Conservation (phyloP, 306 rosid species). For the Quercus mongolica region DNA sequence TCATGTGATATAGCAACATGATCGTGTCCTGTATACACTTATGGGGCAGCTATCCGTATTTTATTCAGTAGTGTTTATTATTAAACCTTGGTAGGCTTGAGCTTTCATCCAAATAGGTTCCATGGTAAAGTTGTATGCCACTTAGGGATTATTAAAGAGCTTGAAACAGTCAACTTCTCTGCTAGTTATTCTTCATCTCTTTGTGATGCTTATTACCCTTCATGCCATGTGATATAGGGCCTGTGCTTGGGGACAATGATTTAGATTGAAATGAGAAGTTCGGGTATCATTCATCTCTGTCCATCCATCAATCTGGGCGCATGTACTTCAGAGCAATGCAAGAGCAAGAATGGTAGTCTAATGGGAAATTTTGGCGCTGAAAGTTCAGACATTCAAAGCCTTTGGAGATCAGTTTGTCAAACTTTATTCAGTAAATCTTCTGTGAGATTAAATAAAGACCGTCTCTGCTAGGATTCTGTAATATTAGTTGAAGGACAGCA, state of each 20-base stretch:
- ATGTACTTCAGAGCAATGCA: conserved; percentile 27
- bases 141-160: not conserved
- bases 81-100: not conserved
- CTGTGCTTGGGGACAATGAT: conserved; percentile 95
- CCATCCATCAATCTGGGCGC: conserved; percentile 12
- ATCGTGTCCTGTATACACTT: not conserved
- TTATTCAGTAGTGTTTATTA: not conserved
- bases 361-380: conserved; percentile 37
- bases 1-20: not conserved
- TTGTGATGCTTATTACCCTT: not conserved
- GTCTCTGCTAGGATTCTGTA: conserved; percentile 37
- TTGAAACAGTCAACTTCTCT: not conserved
- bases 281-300: conserved; percentile 10
- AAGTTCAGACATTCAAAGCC: conserved; percentile 30
- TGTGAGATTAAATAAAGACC: conserved; percentile 40
- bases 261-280: conserved; percentile 19
- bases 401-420: conserved; percentile 37
- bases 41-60: conserved; percentile 11
- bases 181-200: not conserved
- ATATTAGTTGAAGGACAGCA: conserved; percentile 27
- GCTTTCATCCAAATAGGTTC: not conserved
- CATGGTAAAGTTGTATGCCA: not conserved
- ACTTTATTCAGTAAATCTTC: conserved; percentile 34
- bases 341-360: conserved; percentile 25
- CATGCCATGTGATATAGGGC: conserved; percentile 52